Conservation (phyloP, 129 eudicot species). For the Artemisia argyi region DNA sequence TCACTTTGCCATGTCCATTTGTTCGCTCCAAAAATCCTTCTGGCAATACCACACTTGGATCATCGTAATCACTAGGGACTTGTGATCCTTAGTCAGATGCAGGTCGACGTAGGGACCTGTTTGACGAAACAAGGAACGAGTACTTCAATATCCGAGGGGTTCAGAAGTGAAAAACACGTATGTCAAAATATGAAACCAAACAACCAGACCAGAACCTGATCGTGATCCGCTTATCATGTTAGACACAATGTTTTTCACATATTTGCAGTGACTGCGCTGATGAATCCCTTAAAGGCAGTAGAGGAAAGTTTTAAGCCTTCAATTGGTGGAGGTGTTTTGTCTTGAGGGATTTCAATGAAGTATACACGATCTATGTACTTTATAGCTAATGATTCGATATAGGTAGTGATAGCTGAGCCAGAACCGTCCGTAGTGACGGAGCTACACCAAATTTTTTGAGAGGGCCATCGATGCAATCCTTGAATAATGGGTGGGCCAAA, state of each 20-base stretch:
- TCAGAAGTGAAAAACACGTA: conserved; percentile 23
- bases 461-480: too few relatives aligned
- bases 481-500: too few relatives aligned
- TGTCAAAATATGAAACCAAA: conserved; percentile 12
- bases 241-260: conserved; percentile 14
- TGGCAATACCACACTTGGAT: conserved; percentile 34
- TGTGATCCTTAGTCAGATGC: too few relatives aligned
- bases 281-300: conserved; percentile 2
- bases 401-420: not conserved
- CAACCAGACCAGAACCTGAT: conserved; percentile 12
- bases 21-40: conserved; percentile 52
- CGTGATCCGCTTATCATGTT: not conserved
- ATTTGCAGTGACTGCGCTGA: conserved; percentile 17
- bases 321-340: not conserved
- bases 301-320: not conserved
- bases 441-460: too few relatives aligned
- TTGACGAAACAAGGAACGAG: conserved; percentile 6
- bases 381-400: not conserved
- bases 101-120: not conserved
- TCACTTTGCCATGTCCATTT: conserved; percentile 38
- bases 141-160: conserved; percentile 14
- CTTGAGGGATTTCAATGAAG: conserved; percentile 9
- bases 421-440: too few relatives aligned
- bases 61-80: conserved; percentile 16
- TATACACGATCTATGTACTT: not conserved